Base-by-base conservation (phyloP, 441 rosid genomes). In the Gossypium aridum region DNA sequence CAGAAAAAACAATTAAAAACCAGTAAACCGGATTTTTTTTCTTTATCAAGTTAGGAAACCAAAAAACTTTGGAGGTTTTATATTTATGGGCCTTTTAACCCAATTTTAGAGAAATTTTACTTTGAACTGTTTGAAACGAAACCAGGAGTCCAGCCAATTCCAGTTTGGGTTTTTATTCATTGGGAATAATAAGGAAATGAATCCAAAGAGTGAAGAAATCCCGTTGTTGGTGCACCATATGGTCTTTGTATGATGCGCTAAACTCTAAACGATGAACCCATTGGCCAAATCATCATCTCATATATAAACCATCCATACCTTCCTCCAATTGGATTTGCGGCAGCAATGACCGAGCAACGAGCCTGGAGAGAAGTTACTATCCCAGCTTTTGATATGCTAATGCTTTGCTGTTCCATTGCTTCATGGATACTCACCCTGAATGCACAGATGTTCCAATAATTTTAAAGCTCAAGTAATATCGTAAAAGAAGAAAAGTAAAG, bases 371-470 rank as follows among this genome's bases (percentile, higher is more conserved):
- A 96, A 71, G 99, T 96, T 73, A 96, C 97, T 22, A 96, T 96
- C 49, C 98, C 97, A 56, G 99, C 98, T 81, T 96, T 96, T 1
- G 99, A 93, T 80, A 96, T 92, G 87, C 98, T 96, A 31, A 96
- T 96, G 83, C 99, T 96, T 83, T 96, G 98, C 77, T 96, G 98
- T 86, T 93, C 99, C 99, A 96, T 96, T 63, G 98, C 99, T 87
- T 92, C 99, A 70, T 96, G 99, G 74, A 96, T 96, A 73, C 99
- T 96, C 84, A 96, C 98, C 90, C 98, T 96, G 86, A 78, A 78
- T 23, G 19, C 9, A 73, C 61, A 16, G 53, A 34, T 67, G 61
- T 20, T 39, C 16, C 14, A 16, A 64, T 51, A 16, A 16, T 12
- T 57, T 71, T 45, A 28, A 5, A 57, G 22, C 26, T 20, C 59